Percentiles rank a stretch among this genome's conserved stretches.
Evolutionary conservation across 1,139 yeast species (phyloP).

Genomic region (Blastobotrys proliferans): DNA sequence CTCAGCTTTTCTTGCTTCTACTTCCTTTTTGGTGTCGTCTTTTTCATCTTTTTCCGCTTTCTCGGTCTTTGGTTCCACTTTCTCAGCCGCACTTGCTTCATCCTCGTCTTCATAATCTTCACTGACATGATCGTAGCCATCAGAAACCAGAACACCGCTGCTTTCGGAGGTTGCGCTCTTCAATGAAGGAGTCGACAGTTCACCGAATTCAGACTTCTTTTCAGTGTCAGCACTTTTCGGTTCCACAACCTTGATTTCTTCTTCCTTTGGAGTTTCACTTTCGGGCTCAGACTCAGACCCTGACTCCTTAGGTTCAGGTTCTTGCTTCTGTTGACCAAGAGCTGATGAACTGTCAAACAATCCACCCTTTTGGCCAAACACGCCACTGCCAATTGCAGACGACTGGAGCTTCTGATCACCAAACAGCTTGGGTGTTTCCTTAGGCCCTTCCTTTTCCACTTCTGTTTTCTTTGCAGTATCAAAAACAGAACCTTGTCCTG

Average conservation of each 20-base stretch:
- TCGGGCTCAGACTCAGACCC: slow-evolving; percentile 9
- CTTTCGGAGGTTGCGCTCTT: slow-evolving; percentile 2
- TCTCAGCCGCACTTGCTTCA: neutral
- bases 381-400: too few relatives aligned
- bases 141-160: slow-evolving; percentile 9
- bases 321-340: too few relatives aligned
- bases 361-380: too few relatives aligned
- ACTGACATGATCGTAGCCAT: slow-evolving; percentile 7
- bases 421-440: neutral
- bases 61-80: neutral
- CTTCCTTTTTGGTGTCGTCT: slow-evolving; percentile 3
- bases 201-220: too few relatives aligned
- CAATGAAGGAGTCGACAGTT: neutral
- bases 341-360: too few relatives aligned
- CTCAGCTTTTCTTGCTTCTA: neutral
- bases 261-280: too few relatives aligned
- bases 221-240: too few relatives aligned
- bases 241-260: too few relatives aligned
- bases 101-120: neutral
- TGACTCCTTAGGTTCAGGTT: slow-evolving; percentile 6
- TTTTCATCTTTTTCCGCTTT: slow-evolving; percentile 5
- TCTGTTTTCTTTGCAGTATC: neutral
- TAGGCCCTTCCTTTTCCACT: neutral
- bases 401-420: too few relatives aligned
- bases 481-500: neutral